Evolutionary conservation across 352 stramenopile species (phyloP), one percentile per base, ranked within the genome.

Genomic region (Globisporangium middletonii): DNA sequence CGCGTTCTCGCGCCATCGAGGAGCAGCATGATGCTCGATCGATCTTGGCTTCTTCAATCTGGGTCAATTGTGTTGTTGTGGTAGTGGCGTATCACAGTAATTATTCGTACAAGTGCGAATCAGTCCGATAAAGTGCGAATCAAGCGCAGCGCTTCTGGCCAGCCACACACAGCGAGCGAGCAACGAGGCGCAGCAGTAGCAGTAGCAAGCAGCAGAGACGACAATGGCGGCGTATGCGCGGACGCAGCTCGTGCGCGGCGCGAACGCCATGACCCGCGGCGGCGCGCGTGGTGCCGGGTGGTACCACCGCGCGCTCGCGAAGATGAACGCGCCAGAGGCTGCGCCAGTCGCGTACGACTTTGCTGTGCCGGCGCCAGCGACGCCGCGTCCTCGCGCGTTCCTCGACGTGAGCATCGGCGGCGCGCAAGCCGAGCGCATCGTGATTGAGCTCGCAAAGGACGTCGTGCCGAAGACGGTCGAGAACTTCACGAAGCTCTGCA

Each of bases 381-480:
- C 73, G 63, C 63, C 80, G 9, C 84, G 84, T 13, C 82, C 84
- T 27, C 79, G 79, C 54, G 84, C 81, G 27, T 92, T 84, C 71
- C 58, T 94, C 53, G 79, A 92, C 64, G 78, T 94, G 62, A 90
- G 82, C 62, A 92, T 94, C 43, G 84, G 82, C 58, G 82, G 81
- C 41, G 78, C 80, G 53, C 79, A 86, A 51, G 62, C 79, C 4
- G 80, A 90, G 63, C 83, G 83, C 45, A 76, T 94, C 52, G 79
- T 91, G 33, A 69, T 94, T 53, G 84, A 94, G 68, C 68, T 94
- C 55, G 82, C 84, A 50, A 84, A 86, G 65, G 84, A 94, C 53
- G 86, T 92, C 28, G 82, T 92, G 49, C 84, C 84, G 4, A 68
- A 78, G 58, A 94, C 84, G 19, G 67, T 79, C 19, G 68, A 70